Evolutionary conservation across 306 rosid genomes (phyloP).

Genomic region (Urtica urens): DNA sequence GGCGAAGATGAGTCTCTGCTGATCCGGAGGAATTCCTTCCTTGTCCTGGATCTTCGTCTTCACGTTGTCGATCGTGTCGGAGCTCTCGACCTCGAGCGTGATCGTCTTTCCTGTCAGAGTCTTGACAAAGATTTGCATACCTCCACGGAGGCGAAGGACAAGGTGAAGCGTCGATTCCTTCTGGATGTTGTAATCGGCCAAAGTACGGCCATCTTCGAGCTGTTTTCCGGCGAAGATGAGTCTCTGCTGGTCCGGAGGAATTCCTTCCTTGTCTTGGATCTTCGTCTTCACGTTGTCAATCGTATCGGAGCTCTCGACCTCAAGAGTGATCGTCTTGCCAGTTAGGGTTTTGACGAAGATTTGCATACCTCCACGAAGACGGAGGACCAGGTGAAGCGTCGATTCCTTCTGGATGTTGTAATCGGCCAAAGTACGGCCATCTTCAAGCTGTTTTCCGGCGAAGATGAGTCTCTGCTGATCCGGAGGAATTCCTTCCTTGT

Average conservation of each 20-base stretch:
- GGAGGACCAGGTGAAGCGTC: too few relatives aligned
- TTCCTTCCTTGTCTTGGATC: slow-evolving; percentile 27
- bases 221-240: slow-evolving; percentile 31
- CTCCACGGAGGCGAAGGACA: slow-evolving; percentile 22
- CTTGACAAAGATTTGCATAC: slow-evolving; percentile 33
- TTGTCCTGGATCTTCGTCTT: slow-evolving; percentile 35
- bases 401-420: too few relatives aligned
- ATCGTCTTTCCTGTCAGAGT: slow-evolving; percentile 38
- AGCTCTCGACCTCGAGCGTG: slow-evolving; percentile 30
- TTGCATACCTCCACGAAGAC: too few relatives aligned
- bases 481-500: too few relatives aligned
- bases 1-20: slow-evolving; percentile 31
- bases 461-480: too few relatives aligned
- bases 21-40: slow-evolving; percentile 27
- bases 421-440: slow-evolving; percentile 29
- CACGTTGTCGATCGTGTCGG: slow-evolving; percentile 31
- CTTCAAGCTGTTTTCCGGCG: slow-evolving; percentile 38
- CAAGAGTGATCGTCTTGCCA: slow-evolving; percentile 24
- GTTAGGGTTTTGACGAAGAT: slow-evolving; percentile 22
- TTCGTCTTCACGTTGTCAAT: slow-evolving; percentile 6
- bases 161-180: slow-evolving; percentile 27
- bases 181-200: slow-evolving; percentile 29
- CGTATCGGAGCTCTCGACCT: slow-evolving; percentile 26
- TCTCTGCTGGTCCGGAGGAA: slow-evolving; percentile 24
- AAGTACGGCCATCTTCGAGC: slow-evolving; percentile 27